Conservation (phyloP, 768 basidiomycete genomes). For the Lactarius deliciosus region DNA sequence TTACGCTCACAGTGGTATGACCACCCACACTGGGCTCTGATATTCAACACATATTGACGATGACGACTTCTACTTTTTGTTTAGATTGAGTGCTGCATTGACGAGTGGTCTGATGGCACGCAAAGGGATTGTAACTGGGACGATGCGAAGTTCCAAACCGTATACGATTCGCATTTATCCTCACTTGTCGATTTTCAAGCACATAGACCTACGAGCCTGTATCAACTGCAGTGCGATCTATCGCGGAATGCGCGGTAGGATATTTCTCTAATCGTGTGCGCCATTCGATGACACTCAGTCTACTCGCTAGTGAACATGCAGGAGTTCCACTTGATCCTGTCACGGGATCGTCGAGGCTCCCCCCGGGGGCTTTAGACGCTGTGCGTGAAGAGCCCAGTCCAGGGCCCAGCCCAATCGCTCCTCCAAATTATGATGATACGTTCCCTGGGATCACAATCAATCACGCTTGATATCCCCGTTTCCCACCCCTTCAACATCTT, state of each 20-base stretch:
- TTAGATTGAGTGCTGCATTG: constrained; percentile 4
- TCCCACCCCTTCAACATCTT: background rate
- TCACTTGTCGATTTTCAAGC: background rate
- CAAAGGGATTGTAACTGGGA: background rate
- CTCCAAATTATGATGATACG: background rate
- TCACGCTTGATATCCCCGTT: background rate
- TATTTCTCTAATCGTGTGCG: background rate
- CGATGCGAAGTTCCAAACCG: background rate
- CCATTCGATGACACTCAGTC: no score
- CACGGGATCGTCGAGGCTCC: background rate
- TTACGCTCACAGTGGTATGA: constrained; percentile 8
- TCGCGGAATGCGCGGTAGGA: constrained; percentile 10
- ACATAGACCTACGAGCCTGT: background rate
- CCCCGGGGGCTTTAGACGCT: background rate
- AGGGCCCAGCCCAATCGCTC: background rate
- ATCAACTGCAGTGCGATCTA: constrained; percentile 10
- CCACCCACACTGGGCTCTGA: background rate
- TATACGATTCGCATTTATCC: constrained; percentile 1
- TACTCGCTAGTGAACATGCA: background rate
- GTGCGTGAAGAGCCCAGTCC: background rate
- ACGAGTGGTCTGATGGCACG: constrained; percentile 5
- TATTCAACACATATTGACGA: background rate
- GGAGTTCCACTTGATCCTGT: background rate
- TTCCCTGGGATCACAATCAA: background rate
- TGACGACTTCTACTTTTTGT: background rate